These are phyloP conservation scores for Brasilioporus rufonigricans DNA, from an alignment of 768 basidiomycete genomes.

Conservation along the genomic window DNA sequence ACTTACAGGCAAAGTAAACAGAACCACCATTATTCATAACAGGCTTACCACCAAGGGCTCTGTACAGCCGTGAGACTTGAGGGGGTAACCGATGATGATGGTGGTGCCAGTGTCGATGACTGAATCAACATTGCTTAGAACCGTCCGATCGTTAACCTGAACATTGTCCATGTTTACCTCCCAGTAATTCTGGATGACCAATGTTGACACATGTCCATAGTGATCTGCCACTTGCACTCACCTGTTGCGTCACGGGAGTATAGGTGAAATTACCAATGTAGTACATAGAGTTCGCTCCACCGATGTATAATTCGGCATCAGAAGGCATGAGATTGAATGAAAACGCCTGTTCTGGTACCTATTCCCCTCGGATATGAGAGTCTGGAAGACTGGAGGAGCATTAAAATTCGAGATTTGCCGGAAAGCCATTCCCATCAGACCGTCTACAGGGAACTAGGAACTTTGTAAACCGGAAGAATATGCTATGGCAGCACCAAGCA, in stretches of 20 bases:
- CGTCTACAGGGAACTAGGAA: constrained; percentile 9
- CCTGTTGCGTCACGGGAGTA: constrained; percentile 23
- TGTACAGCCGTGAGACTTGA: background rate
- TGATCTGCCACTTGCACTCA: background rate
- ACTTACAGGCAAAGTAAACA: constrained; percentile 32
- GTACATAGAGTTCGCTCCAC: constrained; percentile 38
- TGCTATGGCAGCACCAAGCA: constrained; percentile 7
- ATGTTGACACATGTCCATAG: background rate
- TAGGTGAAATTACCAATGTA: constrained; percentile 39
- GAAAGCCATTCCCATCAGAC: constrained; percentile 32
- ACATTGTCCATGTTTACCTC: constrained; percentile 11
- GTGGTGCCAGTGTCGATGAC: constrained; percentile 24
- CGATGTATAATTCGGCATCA: constrained; percentile 37
- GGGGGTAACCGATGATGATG: constrained; percentile 6
- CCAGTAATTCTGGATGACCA: constrained; percentile 9
- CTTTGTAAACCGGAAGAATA: constrained; percentile 1
- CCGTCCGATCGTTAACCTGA: background rate
- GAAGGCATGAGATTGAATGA: constrained; percentile 21
- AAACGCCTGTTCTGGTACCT: constrained; percentile 26
- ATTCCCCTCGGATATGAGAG: constrained; percentile 18
- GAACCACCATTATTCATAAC: constrained; percentile 12
- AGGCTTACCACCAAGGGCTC: constrained; percentile 2
- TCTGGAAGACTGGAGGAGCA: constrained; percentile 30
- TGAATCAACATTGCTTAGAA: constrained; percentile 3
- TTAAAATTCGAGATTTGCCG: constrained; percentile 22